Evolutionary conservation across 495 filamentous ascomycete genomes (phyloP).

Genomic region (Aspergillus homomorphus): DNA sequence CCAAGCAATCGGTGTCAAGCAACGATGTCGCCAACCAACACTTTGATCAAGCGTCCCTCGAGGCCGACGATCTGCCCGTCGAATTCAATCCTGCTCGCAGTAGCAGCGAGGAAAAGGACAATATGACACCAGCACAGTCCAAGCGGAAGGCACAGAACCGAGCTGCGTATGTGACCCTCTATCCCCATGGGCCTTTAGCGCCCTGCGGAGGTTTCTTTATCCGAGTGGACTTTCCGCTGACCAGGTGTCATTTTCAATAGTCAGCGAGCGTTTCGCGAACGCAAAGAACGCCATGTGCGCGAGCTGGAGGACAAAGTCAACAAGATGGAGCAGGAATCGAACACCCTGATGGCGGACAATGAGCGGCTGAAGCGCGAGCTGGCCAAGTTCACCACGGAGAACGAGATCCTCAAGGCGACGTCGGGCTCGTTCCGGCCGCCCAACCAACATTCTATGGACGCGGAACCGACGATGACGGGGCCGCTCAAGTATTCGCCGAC

Average conservation of each 20-base stretch:
- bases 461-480: slow-evolving; percentile 48
- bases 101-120: slow-evolving; percentile 65
- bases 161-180: slow-evolving; percentile 73
- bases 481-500: slow-evolving; percentile 72
- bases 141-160: slow-evolving; percentile 94
- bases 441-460: slow-evolving; percentile 25
- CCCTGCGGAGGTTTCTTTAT: background rate
- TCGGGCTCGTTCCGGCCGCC: slow-evolving; percentile 32
- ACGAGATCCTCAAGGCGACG: slow-evolving; percentile 89
- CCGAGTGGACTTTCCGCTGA: slow-evolving; percentile 4
- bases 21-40: slow-evolving; percentile 26
- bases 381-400: slow-evolving; percentile 78
- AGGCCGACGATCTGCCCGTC: slow-evolving; percentile 29
- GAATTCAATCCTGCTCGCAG: slow-evolving; percentile 32
- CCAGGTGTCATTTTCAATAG: slow-evolving; percentile 38
- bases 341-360: slow-evolving; percentile 64
- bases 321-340: slow-evolving; percentile 59
- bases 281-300: slow-evolving; percentile 90
- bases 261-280: slow-evolving; percentile 94
- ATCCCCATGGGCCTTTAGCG: background rate
- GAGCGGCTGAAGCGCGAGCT: slow-evolving; percentile 80
- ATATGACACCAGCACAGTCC: slow-evolving; percentile 73
- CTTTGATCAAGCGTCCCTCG: slow-evolving; percentile 26
- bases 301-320: slow-evolving; percentile 86
- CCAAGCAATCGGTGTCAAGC: slow-evolving; percentile 37